Percentiles rank a stretch among this genome's conserved stretches.
These are phyloP conservation scores for Euphrasia arctica DNA, from an alignment of 305 asterid species.

Conservation along the genomic window DNA sequence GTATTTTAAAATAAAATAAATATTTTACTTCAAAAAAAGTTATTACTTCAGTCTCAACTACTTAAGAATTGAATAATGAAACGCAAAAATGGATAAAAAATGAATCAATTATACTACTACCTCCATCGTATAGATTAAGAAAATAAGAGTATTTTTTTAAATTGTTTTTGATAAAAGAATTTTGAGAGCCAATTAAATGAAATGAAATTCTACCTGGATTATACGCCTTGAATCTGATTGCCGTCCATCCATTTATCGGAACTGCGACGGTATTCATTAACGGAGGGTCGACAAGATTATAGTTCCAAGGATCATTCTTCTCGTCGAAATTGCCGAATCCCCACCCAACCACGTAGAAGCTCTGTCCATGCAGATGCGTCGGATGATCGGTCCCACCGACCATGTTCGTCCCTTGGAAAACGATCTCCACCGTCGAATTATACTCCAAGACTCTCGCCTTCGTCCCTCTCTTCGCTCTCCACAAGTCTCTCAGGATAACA, in stretches of 20 bases:
- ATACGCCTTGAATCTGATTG: slow-evolving; percentile 56
- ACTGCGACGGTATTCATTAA: slow-evolving; percentile 44
- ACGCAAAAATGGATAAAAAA: too few relatives aligned
- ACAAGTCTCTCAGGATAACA: background rate
- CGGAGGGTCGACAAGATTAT: slow-evolving; percentile 73
- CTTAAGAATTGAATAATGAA: too few relatives aligned
- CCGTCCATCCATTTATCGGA: slow-evolving; percentile 60
- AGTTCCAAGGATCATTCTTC: slow-evolving; percentile 37
- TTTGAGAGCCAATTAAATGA: too few relatives aligned
- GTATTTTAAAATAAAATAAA: too few relatives aligned
- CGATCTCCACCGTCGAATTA: slow-evolving; percentile 47
- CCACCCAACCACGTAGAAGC: slow-evolving; percentile 35
- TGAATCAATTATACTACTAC: too few relatives aligned
- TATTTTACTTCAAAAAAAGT: too few relatives aligned
- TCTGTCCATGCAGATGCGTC: too few relatives aligned
- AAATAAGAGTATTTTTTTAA: too few relatives aligned
- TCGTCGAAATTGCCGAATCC: slow-evolving; percentile 55
- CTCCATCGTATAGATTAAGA: too few relatives aligned
- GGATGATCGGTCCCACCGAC: slow-evolving; percentile 24
- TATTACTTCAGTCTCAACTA: too few relatives aligned
- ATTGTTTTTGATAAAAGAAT: too few relatives aligned
- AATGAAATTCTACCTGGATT: slow-evolving; percentile 42
- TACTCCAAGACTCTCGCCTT: slow-evolving; percentile 44
- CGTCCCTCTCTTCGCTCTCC: slow-evolving; percentile 28
- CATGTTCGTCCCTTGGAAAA: slow-evolving; percentile 49